These are phyloP conservation scores for Tolypocladium amazonense DNA, from an alignment of 2,329 filamentous ascomycete genomes.

Conservation along the genomic window DNA sequence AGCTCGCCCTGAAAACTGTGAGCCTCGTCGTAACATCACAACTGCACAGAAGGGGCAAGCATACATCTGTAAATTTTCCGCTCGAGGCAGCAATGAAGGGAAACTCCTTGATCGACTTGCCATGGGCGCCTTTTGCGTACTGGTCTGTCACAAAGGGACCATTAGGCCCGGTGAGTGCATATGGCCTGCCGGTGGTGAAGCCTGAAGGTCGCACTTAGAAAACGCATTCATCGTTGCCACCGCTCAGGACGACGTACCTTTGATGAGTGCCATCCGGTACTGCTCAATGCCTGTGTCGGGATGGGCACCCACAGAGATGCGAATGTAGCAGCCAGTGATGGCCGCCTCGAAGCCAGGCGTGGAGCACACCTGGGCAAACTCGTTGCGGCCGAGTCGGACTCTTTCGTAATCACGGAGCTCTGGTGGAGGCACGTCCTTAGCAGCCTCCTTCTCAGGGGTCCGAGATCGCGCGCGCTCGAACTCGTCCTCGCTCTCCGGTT, in stretches of 20 bases:
- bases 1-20: conserved; percentile 53
- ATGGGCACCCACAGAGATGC: conserved; percentile 74
- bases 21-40: conserved; percentile 6
- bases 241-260: conserved; percentile 39
- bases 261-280: conserved; percentile 84
- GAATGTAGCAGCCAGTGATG: conserved; percentile 74
- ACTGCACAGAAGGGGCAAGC: background rate
- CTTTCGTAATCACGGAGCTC: conserved; percentile 75
- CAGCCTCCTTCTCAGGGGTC: conserved; percentile 52
- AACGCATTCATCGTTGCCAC: background rate
- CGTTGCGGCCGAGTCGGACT: conserved; percentile 70
- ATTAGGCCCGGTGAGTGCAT: conserved; percentile 70
- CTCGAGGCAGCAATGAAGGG: conserved; percentile 90
- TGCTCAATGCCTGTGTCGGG: conserved; percentile 60
- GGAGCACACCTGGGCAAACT: conserved; percentile 87
- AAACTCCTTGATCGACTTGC: conserved; percentile 73
- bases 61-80: conserved; percentile 70
- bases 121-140: conserved; percentile 73
- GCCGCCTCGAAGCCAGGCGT: conserved; percentile 79
- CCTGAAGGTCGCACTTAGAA: conserved; percentile 34
- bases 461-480: conserved; percentile 51
- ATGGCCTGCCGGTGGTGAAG: conserved; percentile 70
- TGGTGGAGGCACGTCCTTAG: conserved; percentile 59
- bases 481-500: conserved; percentile 68
- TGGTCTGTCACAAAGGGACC: conserved; percentile 75